Evolutionary conservation across 2,329 filamentous ascomycete species (phyloP).

Genomic region (Paraphoma sp.): DNA sequence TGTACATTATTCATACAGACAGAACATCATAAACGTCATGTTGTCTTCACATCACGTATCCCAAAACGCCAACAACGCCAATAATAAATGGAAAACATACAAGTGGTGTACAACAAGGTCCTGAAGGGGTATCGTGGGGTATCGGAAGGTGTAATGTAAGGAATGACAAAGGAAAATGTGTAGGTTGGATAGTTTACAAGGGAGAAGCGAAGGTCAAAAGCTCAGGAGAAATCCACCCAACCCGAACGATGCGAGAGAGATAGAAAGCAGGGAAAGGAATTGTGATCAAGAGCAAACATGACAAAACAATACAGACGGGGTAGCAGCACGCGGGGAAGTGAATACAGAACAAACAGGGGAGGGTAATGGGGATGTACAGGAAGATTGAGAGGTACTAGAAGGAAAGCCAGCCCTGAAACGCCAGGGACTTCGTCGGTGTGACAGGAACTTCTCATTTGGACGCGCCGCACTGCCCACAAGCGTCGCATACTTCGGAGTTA

Average conservation of each 20-base stretch:
- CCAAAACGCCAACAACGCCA: too few relatives aligned
- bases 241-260: background rate
- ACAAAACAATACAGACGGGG: background rate
- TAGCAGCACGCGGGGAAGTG: too few relatives aligned
- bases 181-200: background rate
- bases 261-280: background rate
- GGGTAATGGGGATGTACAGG: too few relatives aligned
- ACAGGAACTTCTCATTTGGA: background rate
- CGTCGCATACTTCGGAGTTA: background rate
- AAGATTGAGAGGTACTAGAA: too few relatives aligned
- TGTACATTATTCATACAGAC: too few relatives aligned
- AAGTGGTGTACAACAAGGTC: too few relatives aligned
- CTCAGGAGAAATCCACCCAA: background rate
- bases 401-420: too few relatives aligned
- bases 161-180: background rate
- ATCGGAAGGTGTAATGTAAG: background rate
- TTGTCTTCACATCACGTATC: too few relatives aligned
- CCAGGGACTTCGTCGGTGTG: background rate
- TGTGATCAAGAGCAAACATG: background rate
- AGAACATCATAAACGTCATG: too few relatives aligned
- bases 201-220: background rate
- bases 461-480: background rate
- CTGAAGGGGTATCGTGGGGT: background rate
- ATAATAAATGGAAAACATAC: too few relatives aligned
- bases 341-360: too few relatives aligned